phyloP scores from a whole-genome alignment of 768 basidiomycete species.

The Strobilomyces dryophilus region DNA sequence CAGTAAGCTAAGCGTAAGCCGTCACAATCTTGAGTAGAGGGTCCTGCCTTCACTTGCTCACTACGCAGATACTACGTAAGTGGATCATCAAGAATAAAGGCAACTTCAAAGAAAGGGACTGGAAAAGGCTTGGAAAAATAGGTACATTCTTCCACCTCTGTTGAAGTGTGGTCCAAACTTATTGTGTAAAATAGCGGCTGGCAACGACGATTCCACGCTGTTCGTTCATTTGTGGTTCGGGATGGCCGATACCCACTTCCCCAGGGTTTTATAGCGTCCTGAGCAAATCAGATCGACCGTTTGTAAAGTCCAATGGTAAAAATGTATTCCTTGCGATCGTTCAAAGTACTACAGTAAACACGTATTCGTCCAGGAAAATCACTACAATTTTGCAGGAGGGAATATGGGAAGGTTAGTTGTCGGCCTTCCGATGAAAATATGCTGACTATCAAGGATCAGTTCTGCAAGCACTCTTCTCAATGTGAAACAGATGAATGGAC shows the following conservation, averaged over 20 bases:
- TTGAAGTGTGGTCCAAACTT: not conserved
- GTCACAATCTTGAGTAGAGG: not conserved
- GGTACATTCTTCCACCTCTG: not conserved
- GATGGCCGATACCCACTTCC: not conserved
- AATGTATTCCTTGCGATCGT: not conserved
- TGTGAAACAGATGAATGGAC: not conserved
- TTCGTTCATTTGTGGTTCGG: no score
- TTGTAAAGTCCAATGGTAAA: conserved; percentile 12
- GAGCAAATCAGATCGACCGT: conserved; percentile 14
- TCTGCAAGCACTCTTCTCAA: not conserved
- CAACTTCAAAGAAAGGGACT: conserved; percentile 2
- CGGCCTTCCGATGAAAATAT: not conserved
- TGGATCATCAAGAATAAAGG: conserved; percentile 16
- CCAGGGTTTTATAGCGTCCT: conserved; percentile 18
- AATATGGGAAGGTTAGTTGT: conserved; percentile 8
- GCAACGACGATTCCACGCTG: conserved; percentile 8
- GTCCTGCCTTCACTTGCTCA: not conserved
- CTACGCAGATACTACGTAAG: not conserved
- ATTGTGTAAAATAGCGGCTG: conserved; percentile 2
- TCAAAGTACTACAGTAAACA: not conserved
- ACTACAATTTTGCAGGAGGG: conserved; percentile 7
- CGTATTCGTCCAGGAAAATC: conserved; percentile 6
- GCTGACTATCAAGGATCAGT: conserved; percentile 2
- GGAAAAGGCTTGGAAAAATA: conserved; percentile 14
- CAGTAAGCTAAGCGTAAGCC: not conserved